Evolutionary conservation across 2,329 filamentous ascomycete genomes (phyloP).

Genomic region (Hypocrella siamensis): DNA sequence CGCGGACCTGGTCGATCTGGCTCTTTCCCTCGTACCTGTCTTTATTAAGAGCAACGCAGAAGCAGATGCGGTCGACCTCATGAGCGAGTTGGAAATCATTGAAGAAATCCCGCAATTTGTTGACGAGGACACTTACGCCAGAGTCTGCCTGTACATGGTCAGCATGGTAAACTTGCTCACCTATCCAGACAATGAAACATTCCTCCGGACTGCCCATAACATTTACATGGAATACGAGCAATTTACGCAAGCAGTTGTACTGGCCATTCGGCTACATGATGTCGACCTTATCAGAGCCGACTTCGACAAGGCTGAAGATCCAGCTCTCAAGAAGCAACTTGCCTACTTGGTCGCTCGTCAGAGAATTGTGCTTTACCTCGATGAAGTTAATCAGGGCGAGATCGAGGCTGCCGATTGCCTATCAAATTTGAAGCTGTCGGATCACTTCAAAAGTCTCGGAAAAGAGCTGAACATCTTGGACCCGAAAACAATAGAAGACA

Average conservation of each 20-base stretch:
- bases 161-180: conserved; percentile 97
- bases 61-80: conserved; percentile 89
- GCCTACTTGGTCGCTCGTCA: conserved; percentile 86
- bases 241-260: conserved; percentile 79
- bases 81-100: conserved; percentile 96
- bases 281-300: conserved; percentile 65
- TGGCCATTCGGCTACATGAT: conserved; percentile 90
- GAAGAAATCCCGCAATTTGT: conserved; percentile 78
- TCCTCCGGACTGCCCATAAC: conserved; percentile 79
- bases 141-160: conserved; percentile 95
- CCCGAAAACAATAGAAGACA: conserved; percentile 93
- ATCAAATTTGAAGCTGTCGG: conserved; percentile 73
- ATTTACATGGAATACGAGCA: conserved; percentile 93
- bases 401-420: conserved; percentile 67
- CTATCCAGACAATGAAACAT: conserved; percentile 92
- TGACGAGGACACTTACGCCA: conserved; percentile 82
- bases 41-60: conserved; percentile 97
- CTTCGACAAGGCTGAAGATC: conserved; percentile 66
- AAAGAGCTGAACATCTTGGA: conserved; percentile 96
- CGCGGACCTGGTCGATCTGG: conserved; percentile 73
- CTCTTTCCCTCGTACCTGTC: conserved; percentile 72
- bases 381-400: conserved; percentile 52
- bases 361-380: conserved; percentile 64
- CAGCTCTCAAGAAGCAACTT: conserved; percentile 78
- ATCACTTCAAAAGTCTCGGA: conserved; percentile 84